Evolutionary conservation across 1,139 yeast genomes (phyloP), one percentile per base, ranked within the genome.

Genomic region (Pichia sp.): DNA sequence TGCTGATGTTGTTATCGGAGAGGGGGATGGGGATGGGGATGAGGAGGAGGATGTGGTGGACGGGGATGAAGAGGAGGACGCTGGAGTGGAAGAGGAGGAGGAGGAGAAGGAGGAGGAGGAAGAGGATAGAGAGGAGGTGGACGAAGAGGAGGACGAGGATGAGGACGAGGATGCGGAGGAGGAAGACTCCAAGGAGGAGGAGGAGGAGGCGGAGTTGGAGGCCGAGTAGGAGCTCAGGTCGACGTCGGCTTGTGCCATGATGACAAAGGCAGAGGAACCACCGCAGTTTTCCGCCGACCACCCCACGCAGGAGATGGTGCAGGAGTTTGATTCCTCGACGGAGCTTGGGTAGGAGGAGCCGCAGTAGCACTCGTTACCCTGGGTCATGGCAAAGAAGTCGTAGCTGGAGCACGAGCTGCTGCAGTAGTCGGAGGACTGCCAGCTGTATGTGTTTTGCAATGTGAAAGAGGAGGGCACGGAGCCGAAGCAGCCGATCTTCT

Each of bases 351-450:
- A 65, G 0, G 72, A 60, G 58, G 72, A 65, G 58, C 92, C 87
- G 70, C 96, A 89, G 65, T 75, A 81, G 71, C 96, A 89, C 24
- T 72, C 69, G 52, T 73, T 67, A 44, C 90, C 92, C 45, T 76
- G 65, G 17, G 72, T 70, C 48, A 85, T 63, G 7, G 93, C 96
- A 63, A 83, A 78, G 63, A 81, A 85, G 3, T 81, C 71, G 55
- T 72, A 75, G 30, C 71, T 69, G 4, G 78, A 68, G 68, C 92
- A 85, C 48, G 65, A 62, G 0, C 54, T 49, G 3, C 76, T 62
- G 68, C 92, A 85, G 55, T 73, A 67, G 6, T 74, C 70, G 1
- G 83, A 74, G 1, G 83, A 70, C 63, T 84, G 89, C 60, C 67
- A 84, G 33, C 57, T 64, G 54, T 75, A 73, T 4, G 70, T 61